Conservation (phyloP, 495 filamentous ascomycete species). For the Xylaria cubensis region DNA sequence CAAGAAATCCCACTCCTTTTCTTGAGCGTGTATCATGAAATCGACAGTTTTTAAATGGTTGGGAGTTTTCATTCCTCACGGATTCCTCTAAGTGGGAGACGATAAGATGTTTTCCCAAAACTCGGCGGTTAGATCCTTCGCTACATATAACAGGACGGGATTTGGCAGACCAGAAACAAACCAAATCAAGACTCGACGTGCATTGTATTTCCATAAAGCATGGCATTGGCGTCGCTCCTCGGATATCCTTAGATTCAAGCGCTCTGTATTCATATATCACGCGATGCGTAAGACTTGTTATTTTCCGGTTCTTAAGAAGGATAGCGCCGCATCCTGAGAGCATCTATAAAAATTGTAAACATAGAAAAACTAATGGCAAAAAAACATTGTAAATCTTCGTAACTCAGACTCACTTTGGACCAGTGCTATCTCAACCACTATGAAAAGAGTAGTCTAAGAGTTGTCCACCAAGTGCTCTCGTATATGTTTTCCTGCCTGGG, state of each 20-base stretch:
- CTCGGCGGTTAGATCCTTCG: neutral
- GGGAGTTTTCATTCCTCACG: constrained; percentile 14
- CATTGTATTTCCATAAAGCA: constrained; percentile 9
- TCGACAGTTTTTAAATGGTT: constrained; percentile 24
- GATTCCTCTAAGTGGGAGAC: neutral
- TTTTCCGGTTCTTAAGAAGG: neutral
- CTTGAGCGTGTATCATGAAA: constrained; percentile 40
- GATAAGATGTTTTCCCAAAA: constrained; percentile 2
- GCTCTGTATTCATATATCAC: constrained; percentile 12
- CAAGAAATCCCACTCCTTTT: constrained; percentile 16
- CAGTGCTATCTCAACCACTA: neutral
- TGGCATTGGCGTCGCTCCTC: constrained; percentile 2
- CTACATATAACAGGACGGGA: constrained; percentile 8
- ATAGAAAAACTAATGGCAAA: constrained; percentile 10
- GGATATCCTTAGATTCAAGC: constrained; percentile 8
- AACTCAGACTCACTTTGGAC: neutral
- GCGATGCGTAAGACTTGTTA: neutral
- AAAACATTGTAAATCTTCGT: constrained; percentile 9
- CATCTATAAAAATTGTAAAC: constrained; percentile 16
- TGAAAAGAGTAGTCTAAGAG: neutral
- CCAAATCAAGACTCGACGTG: constrained; percentile 5
- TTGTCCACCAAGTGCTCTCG: neutral
- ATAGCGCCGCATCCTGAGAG: neutral
- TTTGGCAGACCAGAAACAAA: constrained; percentile 6
- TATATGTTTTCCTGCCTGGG: neutral